Conservation (phyloP, 306 rosid species). For the Myrica gale region DNA sequence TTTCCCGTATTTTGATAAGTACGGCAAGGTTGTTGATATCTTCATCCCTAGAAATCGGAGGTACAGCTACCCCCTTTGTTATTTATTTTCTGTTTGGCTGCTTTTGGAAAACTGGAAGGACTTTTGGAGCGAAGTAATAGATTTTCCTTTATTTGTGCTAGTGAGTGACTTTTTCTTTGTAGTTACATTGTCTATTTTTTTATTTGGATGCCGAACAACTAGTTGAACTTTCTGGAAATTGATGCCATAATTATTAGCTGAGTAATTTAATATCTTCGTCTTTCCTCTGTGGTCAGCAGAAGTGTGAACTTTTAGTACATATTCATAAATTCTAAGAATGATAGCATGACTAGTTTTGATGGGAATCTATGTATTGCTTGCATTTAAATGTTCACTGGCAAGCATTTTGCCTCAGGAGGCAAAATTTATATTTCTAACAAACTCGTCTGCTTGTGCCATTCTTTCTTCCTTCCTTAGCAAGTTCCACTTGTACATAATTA, state of each 20-base stretch:
- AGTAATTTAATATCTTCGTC: background rate
- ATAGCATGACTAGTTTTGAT: background rate
- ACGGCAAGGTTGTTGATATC: constrained; percentile 87
- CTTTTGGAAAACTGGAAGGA: background rate
- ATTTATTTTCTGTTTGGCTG: background rate
- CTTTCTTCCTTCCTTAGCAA: too few relatives aligned
- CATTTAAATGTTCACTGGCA: background rate
- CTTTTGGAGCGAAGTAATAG: too few relatives aligned
- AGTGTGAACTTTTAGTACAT: background rate
- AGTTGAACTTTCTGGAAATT: too few relatives aligned
- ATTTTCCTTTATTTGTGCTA: too few relatives aligned
- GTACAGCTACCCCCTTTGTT: constrained; percentile 22
- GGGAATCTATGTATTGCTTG: background rate
- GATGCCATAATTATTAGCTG: background rate
- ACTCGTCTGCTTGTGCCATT: too few relatives aligned
- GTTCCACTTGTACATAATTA: too few relatives aligned
- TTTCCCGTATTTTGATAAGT: constrained; percentile 81
- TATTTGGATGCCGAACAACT: background rate
- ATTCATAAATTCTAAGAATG: background rate
- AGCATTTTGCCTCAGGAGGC: background rate
- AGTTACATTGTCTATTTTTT: too few relatives aligned
- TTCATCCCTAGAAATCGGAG: constrained; percentile 91
- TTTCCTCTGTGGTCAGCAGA: constrained; percentile 12
- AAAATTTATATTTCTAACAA: too few relatives aligned
- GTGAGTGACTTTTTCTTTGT: too few relatives aligned